Base-by-base conservation (phyloP, 768 basidiomycete genomes). In the Crucibulum laeve region DNA sequence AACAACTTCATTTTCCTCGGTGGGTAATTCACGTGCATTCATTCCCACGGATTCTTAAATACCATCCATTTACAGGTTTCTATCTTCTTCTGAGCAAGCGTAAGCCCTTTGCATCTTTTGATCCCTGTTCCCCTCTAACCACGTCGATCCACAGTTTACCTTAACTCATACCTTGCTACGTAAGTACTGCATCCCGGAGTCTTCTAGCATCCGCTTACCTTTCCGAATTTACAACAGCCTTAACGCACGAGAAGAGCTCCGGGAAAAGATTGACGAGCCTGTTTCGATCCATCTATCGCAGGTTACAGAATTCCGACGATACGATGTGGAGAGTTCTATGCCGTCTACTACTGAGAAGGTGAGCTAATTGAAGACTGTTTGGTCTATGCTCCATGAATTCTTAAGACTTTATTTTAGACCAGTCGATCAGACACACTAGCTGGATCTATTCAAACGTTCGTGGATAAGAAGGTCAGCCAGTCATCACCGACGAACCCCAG, bases 141-240 rank as follows among this genome's bases (percentile, higher is more conserved):
- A n/a, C n/a, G n/a, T n/a, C n/a, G 22, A 25, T 30, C 13, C 45
- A 26, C 38, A 80, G 76, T 81, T 19, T 80, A 80, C 49, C 62
- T 74, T 11, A 80, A 80, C 48, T 74, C 78, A 5, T 78, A 79
- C 51, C 65, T 82, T 5, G 76, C 79, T 22, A 59, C 60, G 64
- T 68, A 28, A 53, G 61, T 42, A 14, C 17, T 10, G 19, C 11
- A 25, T 35, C 26, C 13, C 17, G 15, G n/a, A 6, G 8, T 14
- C 21, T 42, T 30, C n/a, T n/a, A n/a, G 41, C 15, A 17, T 28
- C 8, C 11, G 11, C 2, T 2, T 17, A 15, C 25, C 21, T n/a
- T 14, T 11, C 7, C 10, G 8, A 33, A 42, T 21, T 23, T 25
- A 13, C 5, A 21, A 25, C 4, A 67, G 74, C 21, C 65, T 80